Conservation (phyloP, 78 protist species). For the Corallochytrium limacisporum region DNA sequence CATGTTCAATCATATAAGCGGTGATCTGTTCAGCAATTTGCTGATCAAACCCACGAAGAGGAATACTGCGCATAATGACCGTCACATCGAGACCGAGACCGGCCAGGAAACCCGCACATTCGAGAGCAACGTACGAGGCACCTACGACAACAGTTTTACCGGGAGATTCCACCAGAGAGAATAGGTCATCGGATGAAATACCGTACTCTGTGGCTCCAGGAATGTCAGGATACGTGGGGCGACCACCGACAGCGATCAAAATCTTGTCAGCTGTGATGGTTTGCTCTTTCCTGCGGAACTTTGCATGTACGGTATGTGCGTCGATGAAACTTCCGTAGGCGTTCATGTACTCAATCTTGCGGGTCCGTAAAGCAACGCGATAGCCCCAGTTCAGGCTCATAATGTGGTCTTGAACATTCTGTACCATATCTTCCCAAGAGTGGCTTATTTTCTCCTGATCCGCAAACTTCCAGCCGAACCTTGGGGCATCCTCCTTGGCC, state of each 20-base stretch:
- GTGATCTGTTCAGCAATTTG: conserved; percentile 52
- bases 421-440: conserved; percentile 13
- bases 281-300: neutral
- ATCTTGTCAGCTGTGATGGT: conserved; percentile 44
- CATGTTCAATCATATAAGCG: conserved; percentile 43
- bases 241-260: conserved; percentile 75
- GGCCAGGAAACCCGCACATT: conserved; percentile 85
- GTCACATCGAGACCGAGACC: conserved; percentile 32
- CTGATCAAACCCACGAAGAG: conserved; percentile 82
- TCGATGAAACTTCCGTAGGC: conserved; percentile 62
- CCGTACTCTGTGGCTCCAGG: conserved; percentile 61
- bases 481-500: conserved; percentile 25
- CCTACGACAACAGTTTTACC: conserved; percentile 77
- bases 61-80: conserved; percentile 52
- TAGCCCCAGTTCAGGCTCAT: conserved; percentile 73
- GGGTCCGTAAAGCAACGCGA: conserved; percentile 26
- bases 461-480: conserved; percentile 46
- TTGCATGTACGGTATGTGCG: conserved; percentile 37
- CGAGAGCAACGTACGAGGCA: conserved; percentile 81
- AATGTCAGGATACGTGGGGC: conserved; percentile 57
- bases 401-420: conserved; percentile 56
- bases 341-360: conserved; percentile 57
- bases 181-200: conserved; percentile 79
- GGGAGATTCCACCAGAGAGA: conserved; percentile 50
- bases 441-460: neutral